Evolutionary conservation across 1,139 yeast species (phyloP).

Genomic region (Taphrina pruni): DNA sequence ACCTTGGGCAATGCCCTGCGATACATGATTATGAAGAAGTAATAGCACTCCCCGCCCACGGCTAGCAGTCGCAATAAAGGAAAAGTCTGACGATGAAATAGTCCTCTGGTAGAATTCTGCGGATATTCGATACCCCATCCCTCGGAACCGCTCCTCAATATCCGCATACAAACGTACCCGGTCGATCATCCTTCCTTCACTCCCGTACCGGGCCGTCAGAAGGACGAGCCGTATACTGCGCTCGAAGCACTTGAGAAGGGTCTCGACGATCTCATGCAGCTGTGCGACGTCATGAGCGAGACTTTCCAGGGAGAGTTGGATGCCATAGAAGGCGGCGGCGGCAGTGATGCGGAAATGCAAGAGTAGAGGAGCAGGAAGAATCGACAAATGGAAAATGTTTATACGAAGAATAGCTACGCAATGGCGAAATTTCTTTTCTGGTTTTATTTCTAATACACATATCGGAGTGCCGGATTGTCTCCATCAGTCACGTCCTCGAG

Average conservation of each 20-base stretch:
- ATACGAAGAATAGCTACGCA: slow-evolving; percentile 48
- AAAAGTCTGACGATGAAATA: slow-evolving; percentile 33
- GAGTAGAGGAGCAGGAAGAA: background rate
- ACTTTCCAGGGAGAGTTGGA: slow-evolving; percentile 56
- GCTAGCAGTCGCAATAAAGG: too few relatives aligned
- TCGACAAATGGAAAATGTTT: background rate
- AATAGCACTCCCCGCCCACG: slow-evolving; percentile 43
- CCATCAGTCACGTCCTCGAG: slow-evolving; percentile 29
- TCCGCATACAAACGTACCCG: slow-evolving; percentile 94
- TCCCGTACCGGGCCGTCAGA: background rate
- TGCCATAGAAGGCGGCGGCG: slow-evolving; percentile 13
- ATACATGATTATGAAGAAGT: slow-evolving; percentile 91
- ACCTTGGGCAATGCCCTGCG: slow-evolving; percentile 92
- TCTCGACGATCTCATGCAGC: slow-evolving; percentile 77
- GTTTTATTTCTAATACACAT: slow-evolving; percentile 47
- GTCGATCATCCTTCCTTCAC: slow-evolving; percentile 1
- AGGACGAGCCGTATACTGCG: slow-evolving; percentile 67
- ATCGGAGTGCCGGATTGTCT: slow-evolving; percentile 31
- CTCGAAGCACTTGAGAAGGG: slow-evolving; percentile 93
- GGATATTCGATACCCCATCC: slow-evolving; percentile 99
- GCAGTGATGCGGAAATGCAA: slow-evolving; percentile 16
- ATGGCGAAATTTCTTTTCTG: background rate
- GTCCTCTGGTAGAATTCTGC: slow-evolving; percentile 94
- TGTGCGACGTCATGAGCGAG: slow-evolving; percentile 83
- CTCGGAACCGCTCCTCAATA: slow-evolving; percentile 84